Conservation (phyloP, 768 basidiomycete species). For the Pleurotus sapidus region DNA sequence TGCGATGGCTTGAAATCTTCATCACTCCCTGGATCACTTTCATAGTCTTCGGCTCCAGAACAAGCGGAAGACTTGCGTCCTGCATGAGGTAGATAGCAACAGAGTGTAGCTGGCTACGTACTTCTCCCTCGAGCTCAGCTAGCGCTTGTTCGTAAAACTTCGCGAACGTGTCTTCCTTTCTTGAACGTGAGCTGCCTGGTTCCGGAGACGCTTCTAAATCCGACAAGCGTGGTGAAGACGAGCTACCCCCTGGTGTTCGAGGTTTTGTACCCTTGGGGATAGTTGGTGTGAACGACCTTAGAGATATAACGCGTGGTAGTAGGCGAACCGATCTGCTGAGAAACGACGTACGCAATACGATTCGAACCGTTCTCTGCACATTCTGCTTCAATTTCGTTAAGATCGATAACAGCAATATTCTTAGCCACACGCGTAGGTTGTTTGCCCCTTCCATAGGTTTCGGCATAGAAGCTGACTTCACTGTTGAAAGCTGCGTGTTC, state of each 20-base stretch:
- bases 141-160: slow-evolving; percentile 62
- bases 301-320: slow-evolving; percentile 3
- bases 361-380: background rate
- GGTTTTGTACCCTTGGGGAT: background rate
- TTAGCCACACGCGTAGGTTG: slow-evolving; percentile 23
- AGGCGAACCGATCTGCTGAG: background rate
- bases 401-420: too few relatives aligned
- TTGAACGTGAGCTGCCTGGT: background rate
- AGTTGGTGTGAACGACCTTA: background rate
- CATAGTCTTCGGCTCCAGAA: slow-evolving; percentile 31
- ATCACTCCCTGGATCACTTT: slow-evolving; percentile 13
- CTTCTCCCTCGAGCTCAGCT: slow-evolving; percentile 38
- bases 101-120: background rate
- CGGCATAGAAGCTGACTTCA: background rate
- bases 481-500: slow-evolving; percentile 7
- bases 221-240: background rate
- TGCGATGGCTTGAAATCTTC: slow-evolving; percentile 14
- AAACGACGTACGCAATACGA: slow-evolving; percentile 4
- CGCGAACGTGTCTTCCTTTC: slow-evolving; percentile 51
- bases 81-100: background rate
- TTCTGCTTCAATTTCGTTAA: too few relatives aligned
- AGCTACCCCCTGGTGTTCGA: background rate
- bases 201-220: too few relatives aligned
- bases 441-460: slow-evolving; percentile 33
- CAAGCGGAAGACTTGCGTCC: slow-evolving; percentile 20